Evolutionary conservation across 179 eudicot genomes (phyloP).

Genomic region (Beta macrorhiza): DNA sequence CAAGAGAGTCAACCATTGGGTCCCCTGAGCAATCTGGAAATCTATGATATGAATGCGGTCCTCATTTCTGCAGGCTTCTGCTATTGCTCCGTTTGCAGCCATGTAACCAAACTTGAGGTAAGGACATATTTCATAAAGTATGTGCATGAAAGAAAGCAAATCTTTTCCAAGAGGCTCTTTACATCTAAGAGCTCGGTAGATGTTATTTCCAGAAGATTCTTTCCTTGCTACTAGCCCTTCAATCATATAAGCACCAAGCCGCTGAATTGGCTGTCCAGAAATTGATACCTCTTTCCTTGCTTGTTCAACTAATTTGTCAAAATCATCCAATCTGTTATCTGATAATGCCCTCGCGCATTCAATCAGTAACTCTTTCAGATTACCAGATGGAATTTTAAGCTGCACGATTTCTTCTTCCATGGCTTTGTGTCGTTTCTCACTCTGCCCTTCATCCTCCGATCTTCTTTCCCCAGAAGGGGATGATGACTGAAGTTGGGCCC

Average conservation of each 20-base stretch:
- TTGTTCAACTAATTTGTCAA: slow-evolving; percentile 51
- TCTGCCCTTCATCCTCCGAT: slow-evolving; percentile 28
- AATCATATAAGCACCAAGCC: slow-evolving; percentile 89
- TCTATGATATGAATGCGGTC: slow-evolving; percentile 84
- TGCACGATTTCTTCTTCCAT: slow-evolving; percentile 33
- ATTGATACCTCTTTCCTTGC: slow-evolving; percentile 65
- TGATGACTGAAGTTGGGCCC: slow-evolving; percentile 33
- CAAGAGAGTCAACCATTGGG: slow-evolving; percentile 87
- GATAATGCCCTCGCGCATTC: slow-evolving; percentile 76
- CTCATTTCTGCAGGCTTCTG: slow-evolving; percentile 82
- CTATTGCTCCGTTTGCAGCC: slow-evolving; percentile 97
- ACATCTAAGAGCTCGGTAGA: slow-evolving; percentile 73
- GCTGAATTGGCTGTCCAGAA: slow-evolving; percentile 85
- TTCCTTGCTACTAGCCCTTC: slow-evolving; percentile 86
- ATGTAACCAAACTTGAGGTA: slow-evolving; percentile 89
- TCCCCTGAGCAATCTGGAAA: slow-evolving; percentile 86
- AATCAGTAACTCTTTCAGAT: slow-evolving; percentile 58
- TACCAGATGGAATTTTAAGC: slow-evolving; percentile 41
- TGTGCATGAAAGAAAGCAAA: slow-evolving; percentile 81
- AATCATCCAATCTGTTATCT: slow-evolving; percentile 58
- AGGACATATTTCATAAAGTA: slow-evolving; percentile 83
- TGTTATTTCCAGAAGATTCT: slow-evolving; percentile 73
- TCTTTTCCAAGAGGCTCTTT: slow-evolving; percentile 82
- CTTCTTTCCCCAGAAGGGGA: slow-evolving; percentile 28
- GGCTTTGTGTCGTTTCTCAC: slow-evolving; percentile 42